Base-by-base conservation (phyloP, 108 stramenopile genomes). In the Cyclotella choctawhatcheeana region DNA sequence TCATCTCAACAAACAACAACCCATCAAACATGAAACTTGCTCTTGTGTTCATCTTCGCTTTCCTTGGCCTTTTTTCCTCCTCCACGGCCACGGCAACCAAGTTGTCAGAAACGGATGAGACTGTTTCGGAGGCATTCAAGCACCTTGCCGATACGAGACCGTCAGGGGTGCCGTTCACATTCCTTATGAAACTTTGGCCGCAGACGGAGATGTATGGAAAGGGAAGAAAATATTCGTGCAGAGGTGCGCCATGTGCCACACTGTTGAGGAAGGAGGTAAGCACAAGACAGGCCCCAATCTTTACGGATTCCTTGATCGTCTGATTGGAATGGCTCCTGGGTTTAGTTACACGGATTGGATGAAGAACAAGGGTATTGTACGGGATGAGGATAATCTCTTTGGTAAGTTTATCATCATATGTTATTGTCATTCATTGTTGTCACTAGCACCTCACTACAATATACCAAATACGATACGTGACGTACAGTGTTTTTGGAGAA, bases 221-320 rank as follows among this genome's bases (percentile, higher is more conserved):
- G 94, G 94, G 81, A 92, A 92, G 67, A 95, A 95, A 84, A 89
- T 95, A 77, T 95, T 95, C 89, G 93, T 93, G 88, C 90, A 89
- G 62, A 95, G 93, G 88, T 97, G 97, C 90, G 87, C 96, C 30
- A 98, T 98, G 79, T 99, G 99, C 92, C 99, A 99, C 91, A 98
- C 97, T 34, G 97, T 99, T 45, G 99, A 98, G 82, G 86, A 89
- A 58, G 99, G 96, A 20, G 98, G 93, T 33, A 81, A 95, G 7
- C 97, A 98, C 96, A 99, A 98, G 97, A 98, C 99, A 83, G 99
- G 99, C 48, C 99, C 99, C 52, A 99, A 99, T 82, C 94, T 99
- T 34, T 86, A 97, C 91, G 99, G 99, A 56, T 93, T 99, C 74
- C 96, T 98, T 72, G 99, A 98, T 56, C 96, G 98, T 70, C 93